A percentile compares a stretch with the other conserved stretches of the same genome.
These are phyloP conservation scores for Pseudogymnoascus sp. DNA, from an alignment of 2,329 filamentous ascomycete genomes.

Conservation along the genomic window DNA sequence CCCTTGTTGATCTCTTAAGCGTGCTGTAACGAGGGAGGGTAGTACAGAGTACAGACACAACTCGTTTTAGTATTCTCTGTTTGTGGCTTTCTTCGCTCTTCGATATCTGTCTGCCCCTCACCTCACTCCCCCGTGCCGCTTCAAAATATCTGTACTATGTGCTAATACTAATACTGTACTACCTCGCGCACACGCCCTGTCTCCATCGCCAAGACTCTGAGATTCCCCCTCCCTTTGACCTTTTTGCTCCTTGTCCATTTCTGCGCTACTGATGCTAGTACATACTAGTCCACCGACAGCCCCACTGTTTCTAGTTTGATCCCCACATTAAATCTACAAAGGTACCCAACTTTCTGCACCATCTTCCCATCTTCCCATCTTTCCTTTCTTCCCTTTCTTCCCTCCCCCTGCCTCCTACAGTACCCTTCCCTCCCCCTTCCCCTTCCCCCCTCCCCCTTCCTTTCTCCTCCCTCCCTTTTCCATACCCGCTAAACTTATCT, in stretches of 20 bases:
- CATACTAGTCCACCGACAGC: neutral
- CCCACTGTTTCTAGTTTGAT: neutral
- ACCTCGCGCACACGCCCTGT: neutral
- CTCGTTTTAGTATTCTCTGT: neutral
- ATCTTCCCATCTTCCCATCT: neutral
- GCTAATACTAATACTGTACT: too few relatives aligned
- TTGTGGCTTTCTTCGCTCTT: neutral
- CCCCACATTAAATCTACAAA: neutral
- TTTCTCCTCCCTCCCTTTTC: neutral
- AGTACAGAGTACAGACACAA: neutral
- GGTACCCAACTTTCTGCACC: neutral
- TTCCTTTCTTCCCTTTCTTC: neutral
- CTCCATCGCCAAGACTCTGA: neutral
- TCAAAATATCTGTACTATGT: too few relatives aligned
- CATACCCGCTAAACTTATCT: neutral
- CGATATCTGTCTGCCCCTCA: neutral
- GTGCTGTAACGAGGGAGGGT: neutral
- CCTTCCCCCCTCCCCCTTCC: too few relatives aligned
- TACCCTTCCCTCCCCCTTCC: neutral
- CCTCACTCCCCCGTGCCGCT: neutral
- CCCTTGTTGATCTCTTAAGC: neutral
- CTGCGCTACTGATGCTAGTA: neutral
- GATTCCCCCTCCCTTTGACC: neutral
- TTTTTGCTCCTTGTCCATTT: neutral
- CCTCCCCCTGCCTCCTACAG: neutral